These are phyloP conservation scores for Pichia thaimueangensis DNA, from an alignment of 805 yeast species.

Conservation along the genomic window DNA sequence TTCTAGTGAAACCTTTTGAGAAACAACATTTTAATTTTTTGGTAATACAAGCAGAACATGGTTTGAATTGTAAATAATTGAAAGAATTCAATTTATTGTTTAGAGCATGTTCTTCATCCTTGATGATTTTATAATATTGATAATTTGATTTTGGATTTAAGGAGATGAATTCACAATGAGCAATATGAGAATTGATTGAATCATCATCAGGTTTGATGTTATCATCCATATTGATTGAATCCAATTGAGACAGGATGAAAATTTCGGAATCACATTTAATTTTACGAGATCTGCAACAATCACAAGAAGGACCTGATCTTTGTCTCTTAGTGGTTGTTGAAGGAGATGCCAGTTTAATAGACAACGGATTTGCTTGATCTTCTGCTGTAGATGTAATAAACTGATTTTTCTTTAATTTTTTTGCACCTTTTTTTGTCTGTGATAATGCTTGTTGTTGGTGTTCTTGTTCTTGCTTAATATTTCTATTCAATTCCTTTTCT, in stretches of 20 bases:
- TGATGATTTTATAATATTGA: constrained; percentile 26
- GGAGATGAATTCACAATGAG: constrained; percentile 27
- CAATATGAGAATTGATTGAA: constrained; percentile 20
- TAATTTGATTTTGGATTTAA: constrained; percentile 17
- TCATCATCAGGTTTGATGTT: neutral
- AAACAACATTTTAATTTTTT: constrained; percentile 45
- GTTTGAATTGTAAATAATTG: constrained; percentile 38
- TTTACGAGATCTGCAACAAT: constrained; percentile 59
- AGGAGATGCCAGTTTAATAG: constrained; percentile 30
- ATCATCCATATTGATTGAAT: constrained; percentile 6
- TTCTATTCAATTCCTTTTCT: constrained; percentile 3
- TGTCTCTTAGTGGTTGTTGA: constrained; percentile 40
- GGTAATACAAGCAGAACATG: constrained; percentile 50
- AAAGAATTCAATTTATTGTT: constrained; percentile 21
- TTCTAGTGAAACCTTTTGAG: constrained; percentile 61
- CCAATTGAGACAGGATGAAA: constrained; percentile 23
- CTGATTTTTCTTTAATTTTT: neutral
- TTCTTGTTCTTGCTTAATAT: neutral
- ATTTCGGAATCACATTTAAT: constrained; percentile 71
- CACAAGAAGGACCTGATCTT: constrained; percentile 71
- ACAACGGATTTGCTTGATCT: constrained; percentile 6
- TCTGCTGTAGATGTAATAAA: neutral
- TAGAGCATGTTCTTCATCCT: constrained; percentile 16
- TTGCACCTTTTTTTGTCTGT: neutral
- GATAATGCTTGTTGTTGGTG: neutral